These are phyloP conservation scores for Apiotrichum laibachii DNA, from an alignment of 1,284 basidiomycete genomes.

Conservation along the genomic window DNA sequence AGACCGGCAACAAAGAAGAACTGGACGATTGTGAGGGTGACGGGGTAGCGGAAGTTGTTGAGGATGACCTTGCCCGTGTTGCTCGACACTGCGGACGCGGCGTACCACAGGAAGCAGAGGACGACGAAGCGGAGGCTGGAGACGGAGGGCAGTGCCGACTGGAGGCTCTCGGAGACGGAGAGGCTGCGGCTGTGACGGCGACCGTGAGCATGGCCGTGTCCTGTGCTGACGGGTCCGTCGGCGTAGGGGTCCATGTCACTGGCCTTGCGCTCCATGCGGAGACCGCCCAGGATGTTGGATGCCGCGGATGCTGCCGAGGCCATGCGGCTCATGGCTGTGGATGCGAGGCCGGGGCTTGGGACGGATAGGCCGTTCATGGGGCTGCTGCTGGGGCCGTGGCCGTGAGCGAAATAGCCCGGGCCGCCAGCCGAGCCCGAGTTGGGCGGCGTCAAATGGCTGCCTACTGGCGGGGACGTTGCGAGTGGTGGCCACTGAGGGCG, in stretches of 20 bases:
- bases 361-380: no score
- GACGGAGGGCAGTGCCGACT: conserved; percentile 25
- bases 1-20: conserved; percentile 89
- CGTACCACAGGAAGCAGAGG: conserved; percentile 52
- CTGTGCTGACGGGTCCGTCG: neutral
- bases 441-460: neutral
- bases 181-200: neutral
- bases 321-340: neutral
- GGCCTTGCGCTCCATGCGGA: conserved; percentile 13
- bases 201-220: neutral
- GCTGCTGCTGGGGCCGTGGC: neutral
- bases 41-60: conserved; percentile 51
- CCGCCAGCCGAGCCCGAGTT: conserved; percentile 5
- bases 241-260: conserved; percentile 9
- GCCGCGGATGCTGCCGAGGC: conserved; percentile 7
- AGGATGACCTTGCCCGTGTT: conserved; percentile 54
- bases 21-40: conserved; percentile 86
- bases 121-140: conserved; percentile 47
- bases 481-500: neutral
- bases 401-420: conserved; percentile 14
- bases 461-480: neutral
- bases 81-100: conserved; percentile 50
- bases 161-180: conserved; percentile 1
- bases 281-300: conserved; percentile 3
- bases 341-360: neutral